Conservation (phyloP, 2,329 filamentous ascomycete genomes). For the Ophiocordyceps polyrhachis-furcata region DNA sequence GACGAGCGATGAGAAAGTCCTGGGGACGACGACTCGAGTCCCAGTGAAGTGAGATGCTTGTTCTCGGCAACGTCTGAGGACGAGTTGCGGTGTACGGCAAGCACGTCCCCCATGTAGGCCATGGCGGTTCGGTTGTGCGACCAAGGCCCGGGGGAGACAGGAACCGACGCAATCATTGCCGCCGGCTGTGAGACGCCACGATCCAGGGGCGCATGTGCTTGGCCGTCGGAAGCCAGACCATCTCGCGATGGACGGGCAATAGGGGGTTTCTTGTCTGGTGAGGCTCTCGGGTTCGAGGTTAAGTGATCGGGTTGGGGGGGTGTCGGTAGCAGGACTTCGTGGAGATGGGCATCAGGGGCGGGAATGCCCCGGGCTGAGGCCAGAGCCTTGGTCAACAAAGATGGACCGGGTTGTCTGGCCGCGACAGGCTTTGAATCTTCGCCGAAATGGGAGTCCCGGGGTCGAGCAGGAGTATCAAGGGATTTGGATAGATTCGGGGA, state of each 20-base stretch:
- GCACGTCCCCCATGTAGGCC: slow-evolving; percentile 16
- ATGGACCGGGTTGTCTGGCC: slow-evolving; percentile 30
- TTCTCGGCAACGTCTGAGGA: slow-evolving; percentile 6
- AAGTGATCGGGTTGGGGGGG: background rate
- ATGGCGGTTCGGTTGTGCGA: slow-evolving; percentile 14
- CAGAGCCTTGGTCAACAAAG: slow-evolving; percentile 37
- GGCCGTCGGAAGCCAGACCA: slow-evolving; percentile 16
- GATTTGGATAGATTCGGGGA: background rate
- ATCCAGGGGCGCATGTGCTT: slow-evolving; percentile 16
- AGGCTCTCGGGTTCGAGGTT: background rate
- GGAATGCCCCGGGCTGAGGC: slow-evolving; percentile 37
- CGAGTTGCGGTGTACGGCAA: slow-evolving; percentile 17
- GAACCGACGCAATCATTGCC: slow-evolving; percentile 14
- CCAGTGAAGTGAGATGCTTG: background rate
- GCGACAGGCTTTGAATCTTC: slow-evolving; percentile 26
- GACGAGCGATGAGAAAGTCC: background rate
- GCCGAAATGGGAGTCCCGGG: background rate
- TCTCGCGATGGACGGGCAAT: slow-evolving; percentile 8
- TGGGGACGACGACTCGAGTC: background rate
- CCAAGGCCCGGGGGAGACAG: slow-evolving; percentile 14
- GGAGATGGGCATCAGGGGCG: background rate
- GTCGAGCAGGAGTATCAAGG: background rate
- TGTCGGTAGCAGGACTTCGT: background rate
- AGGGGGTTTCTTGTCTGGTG: slow-evolving; percentile 1
- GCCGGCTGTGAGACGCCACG: slow-evolving; percentile 9